Conservation (phyloP, 768 basidiomycete genomes). For the Suillus cothurnatus region DNA sequence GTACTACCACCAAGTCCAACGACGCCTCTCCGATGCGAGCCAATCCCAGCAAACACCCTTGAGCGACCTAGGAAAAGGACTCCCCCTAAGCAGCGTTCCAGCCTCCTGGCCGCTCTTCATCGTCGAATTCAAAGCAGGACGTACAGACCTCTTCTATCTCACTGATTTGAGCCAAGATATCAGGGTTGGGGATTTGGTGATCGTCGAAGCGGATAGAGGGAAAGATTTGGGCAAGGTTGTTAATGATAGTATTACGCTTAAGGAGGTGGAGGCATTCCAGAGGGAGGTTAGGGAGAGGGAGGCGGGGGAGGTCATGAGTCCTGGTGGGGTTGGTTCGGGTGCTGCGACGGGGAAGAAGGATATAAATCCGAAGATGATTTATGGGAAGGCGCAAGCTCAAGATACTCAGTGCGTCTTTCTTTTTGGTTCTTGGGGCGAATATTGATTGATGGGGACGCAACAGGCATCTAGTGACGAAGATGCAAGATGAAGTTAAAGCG, state of each 20-base stretch:
- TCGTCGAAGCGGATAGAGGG: constrained; percentile 96
- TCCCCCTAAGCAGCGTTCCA: constrained; percentile 84
- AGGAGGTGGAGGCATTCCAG: constrained; percentile 91
- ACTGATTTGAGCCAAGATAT: constrained; percentile 68
- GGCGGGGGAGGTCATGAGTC: constrained; percentile 45
- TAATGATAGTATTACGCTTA: constrained; percentile 87
- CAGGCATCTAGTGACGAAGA: constrained; percentile 78
- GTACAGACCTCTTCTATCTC: constrained; percentile 93
- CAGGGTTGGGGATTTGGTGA: constrained; percentile 87
- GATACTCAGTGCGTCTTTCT: constrained; percentile 71
- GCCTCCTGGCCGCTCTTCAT: constrained; percentile 90
- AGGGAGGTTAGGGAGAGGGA: constrained; percentile 69
- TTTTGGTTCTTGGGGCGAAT: background rate
- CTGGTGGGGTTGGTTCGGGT: constrained; percentile 42
- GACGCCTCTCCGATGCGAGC: constrained; percentile 42
- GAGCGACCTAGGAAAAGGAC: constrained; percentile 80
- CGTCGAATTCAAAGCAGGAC: constrained; percentile 96
- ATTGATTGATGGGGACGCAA: constrained; percentile 14
- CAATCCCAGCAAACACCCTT: constrained; percentile 28
- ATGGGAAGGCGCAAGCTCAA: constrained; percentile 79
- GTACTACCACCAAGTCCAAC: constrained; percentile 36
- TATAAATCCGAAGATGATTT: constrained; percentile 96
- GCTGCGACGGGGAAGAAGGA: constrained; percentile 69
- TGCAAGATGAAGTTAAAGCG: constrained; percentile 90
- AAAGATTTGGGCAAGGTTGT: constrained; percentile 91